Base-by-base conservation (phyloP, 2,329 filamentous ascomycete species). In the Cladosporium phlei region DNA sequence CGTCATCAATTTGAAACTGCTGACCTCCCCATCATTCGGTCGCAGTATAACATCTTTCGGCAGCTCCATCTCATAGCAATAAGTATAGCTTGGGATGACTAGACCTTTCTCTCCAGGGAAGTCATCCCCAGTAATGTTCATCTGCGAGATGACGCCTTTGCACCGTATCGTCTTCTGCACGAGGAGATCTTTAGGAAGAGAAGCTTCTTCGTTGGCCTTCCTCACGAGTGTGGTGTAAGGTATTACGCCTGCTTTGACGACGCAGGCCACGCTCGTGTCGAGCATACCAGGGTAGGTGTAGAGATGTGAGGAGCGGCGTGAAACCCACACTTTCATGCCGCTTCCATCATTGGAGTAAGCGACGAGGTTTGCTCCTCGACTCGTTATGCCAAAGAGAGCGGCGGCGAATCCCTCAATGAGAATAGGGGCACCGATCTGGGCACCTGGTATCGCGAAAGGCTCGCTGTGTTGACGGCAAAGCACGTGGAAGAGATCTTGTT, bases 251-350 rank as follows among this genome's bases (percentile, higher is more conserved):
- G 86, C 85, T 64, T 85, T 83, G 55, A 97, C 81, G 0, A 88
- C 86, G 1, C 86, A 86, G 0, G 89, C 93, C 3, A 94, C 91
- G 1, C 88, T 88, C 64, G 96, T 97, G 66, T 97, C 93, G 50
- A 97, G 75, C 73, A 95, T 89, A 19, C 84, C 77, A 0, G 85
- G 84, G 60, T 89, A 98, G 0, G 88, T 95, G 54, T 86, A 81
- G 71, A 97, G 96, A 51, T 75, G 78, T 42, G 73, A 73, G 9
- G 88, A 78, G 7, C 91, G 77, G 37, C 83, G 78, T 3, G 91
- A 85, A 2, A 94, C 79, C 90, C 93, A 96, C 32, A 97, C 73
- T 59, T 80, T 83, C 34, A 94, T 68, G 9, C 81, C 83, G 21
- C 56, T 66, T 2, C 66, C 57, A 0, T 34, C 39, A 6, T 70